Conservation (phyloP, 768 basidiomycete species). For the Leccinum barrowsii region DNA sequence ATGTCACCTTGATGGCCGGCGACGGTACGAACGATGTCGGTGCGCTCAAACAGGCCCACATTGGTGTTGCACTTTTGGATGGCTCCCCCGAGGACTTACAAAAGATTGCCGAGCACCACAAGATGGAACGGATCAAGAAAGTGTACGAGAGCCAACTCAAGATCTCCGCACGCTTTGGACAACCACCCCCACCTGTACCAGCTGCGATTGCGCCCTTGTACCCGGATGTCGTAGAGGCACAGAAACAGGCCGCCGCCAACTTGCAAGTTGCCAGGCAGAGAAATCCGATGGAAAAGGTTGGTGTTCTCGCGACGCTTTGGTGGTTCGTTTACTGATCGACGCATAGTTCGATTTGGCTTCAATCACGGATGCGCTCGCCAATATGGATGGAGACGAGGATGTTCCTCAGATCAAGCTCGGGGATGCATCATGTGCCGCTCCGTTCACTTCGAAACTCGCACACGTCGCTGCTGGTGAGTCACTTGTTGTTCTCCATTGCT, state of each 20-base stretch:
- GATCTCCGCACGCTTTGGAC: constrained; percentile 85
- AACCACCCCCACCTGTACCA: constrained; percentile 92
- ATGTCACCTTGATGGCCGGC: constrained; percentile 94
- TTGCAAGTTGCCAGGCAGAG: constrained; percentile 62
- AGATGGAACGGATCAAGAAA: constrained; percentile 87
- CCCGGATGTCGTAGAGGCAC: constrained; percentile 89
- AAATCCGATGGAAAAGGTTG: constrained; percentile 90
- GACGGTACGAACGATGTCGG: constrained; percentile 99
- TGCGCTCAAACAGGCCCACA: constrained; percentile 95
- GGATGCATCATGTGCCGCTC: constrained; percentile 98
- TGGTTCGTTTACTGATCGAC: constrained; percentile 7
- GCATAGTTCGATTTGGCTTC: constrained; percentile 69
- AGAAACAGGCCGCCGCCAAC: constrained; percentile 72
- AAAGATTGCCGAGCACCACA: constrained; percentile 91
- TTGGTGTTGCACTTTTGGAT: constrained; percentile 90
- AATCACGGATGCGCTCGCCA: constrained; percentile 82
- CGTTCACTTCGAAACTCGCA: constrained; percentile 97
- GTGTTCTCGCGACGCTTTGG: constrained; percentile 12
- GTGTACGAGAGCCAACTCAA: constrained; percentile 95
- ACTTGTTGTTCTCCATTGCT: background rate
- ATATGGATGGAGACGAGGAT: constrained; percentile 93
- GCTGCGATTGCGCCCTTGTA: constrained; percentile 81
- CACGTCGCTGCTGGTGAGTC: constrained; percentile 92
- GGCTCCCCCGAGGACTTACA: constrained; percentile 88
- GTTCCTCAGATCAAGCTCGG: constrained; percentile 98